Base-by-base conservation (phyloP, 345 rosid genomes). In the Pseudoturritis turrita region DNA sequence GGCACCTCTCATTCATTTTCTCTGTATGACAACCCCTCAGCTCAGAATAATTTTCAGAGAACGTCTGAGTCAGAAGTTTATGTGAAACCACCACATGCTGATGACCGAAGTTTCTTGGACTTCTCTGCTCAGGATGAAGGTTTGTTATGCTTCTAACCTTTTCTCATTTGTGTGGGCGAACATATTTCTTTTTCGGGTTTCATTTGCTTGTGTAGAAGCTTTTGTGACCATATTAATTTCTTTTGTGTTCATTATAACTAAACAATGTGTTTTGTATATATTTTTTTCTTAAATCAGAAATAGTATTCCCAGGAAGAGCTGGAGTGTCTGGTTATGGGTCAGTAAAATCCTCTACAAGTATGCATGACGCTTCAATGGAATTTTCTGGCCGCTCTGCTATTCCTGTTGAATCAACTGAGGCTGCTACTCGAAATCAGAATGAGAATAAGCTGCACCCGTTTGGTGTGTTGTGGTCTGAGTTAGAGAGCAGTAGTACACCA, bases 401-500 rank as follows among this genome's bases (percentile, higher is more conserved):
- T 54, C 49, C 75, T 39, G 78, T 70, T 76, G 86, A 81, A 53
- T 62, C 68, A 37, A 61, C 82, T 21, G 71, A 71, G 49, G 57
- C 62, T 66, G 60, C 55, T 66, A 28, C 71, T 52, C 71, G 23
- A 49, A 50, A 67, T 77, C 85, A 81, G 78, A 72, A 44, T 60
- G 84, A 85, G 52, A 82, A 81, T 57, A 83, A 78, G 64, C 41
- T 84, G 77, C 89, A 85, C 71, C 91, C 86, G 7, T 86, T 86
- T 79, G 88, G 89, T 64, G 77, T 85, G 60, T 65, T 83, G 81
- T 80, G 81, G 89, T 86, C 95, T 31, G 85, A 88, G 75, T 81
- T 84, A 49, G 81, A 73, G 65, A 79, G 79, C 37, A 43, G 85
- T 65, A 68, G 71, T 72, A 51, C 56, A 62, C 76, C 81, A 53